A percentile compares a stretch with the other conserved stretches of the same genome.
These are phyloP conservation scores for Eucalyptus regnans DNA, from an alignment of 345 rosid species.

Conservation along the genomic window DNA sequence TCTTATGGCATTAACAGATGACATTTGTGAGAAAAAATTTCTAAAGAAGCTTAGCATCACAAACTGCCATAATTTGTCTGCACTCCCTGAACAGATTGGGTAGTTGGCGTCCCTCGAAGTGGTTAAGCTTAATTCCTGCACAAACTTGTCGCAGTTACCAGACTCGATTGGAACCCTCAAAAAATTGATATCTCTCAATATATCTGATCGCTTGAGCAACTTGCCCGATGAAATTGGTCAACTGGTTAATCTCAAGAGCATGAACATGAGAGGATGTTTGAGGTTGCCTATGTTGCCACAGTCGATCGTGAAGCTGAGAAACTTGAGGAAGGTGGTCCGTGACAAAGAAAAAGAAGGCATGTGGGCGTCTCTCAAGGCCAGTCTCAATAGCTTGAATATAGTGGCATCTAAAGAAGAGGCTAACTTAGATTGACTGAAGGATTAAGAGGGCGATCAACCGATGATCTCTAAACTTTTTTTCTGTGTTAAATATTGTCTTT, in stretches of 20 bases:
- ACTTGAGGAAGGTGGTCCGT: slow-evolving; percentile 24
- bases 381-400: neutral
- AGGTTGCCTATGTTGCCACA: slow-evolving; percentile 10
- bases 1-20: slow-evolving; percentile 18
- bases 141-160: slow-evolving; percentile 18
- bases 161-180: slow-evolving; percentile 10
- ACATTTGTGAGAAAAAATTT: slow-evolving; percentile 7
- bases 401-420: neutral
- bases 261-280: slow-evolving; percentile 37
- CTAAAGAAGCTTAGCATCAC: slow-evolving; percentile 31
- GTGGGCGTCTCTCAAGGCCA: slow-evolving; percentile 16
- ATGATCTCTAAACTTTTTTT: neutral
- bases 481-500: neutral
- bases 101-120: slow-evolving; percentile 17
- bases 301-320: slow-evolving; percentile 15
- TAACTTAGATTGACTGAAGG: slow-evolving; percentile 1
- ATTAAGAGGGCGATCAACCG: neutral
- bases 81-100: slow-evolving; percentile 27
- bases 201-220: slow-evolving; percentile 18
- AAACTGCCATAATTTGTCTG: slow-evolving; percentile 30
- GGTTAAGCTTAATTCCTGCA: slow-evolving; percentile 36
- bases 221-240: slow-evolving; percentile 33
- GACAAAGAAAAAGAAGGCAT: slow-evolving; percentile 30
- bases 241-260: slow-evolving; percentile 18
- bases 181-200: slow-evolving; percentile 22